Conservation (phyloP, 2,329 filamentous ascomycete species). For the Talaromyces amestolkiae region DNA sequence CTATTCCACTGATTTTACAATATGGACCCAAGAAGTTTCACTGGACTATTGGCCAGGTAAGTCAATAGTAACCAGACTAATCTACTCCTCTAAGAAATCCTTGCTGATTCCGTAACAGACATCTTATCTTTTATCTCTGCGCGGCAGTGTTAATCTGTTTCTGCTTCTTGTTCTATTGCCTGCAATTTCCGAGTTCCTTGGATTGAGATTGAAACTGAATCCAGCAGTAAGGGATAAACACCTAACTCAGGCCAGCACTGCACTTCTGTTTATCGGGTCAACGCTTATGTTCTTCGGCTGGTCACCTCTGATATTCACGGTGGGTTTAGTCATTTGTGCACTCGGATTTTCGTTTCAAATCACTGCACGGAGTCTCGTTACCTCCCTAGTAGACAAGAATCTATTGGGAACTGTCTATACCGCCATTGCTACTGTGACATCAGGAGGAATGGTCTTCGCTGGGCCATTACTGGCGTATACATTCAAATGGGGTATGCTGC, state of each 20-base stretch:
- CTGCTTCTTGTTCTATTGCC: conserved; percentile 7
- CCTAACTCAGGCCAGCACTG: conserved; percentile 3
- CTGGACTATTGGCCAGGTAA: conserved; percentile 5
- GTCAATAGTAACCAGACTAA: conserved; percentile 1
- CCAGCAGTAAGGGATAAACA: conserved; percentile 4
- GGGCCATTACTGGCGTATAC: conserved; percentile 6
- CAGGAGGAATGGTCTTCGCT: conserved; percentile 2
- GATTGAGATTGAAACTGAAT: conserved; percentile 7
- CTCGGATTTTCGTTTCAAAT: conserved; percentile 8
- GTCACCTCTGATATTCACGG: conserved; percentile 7
- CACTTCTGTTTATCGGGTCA: background rate
- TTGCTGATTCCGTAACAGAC: conserved; percentile 1
- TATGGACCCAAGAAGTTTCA: conserved; percentile 9
- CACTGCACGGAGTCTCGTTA: conserved; percentile 6
- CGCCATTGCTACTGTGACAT: conserved; percentile 6
- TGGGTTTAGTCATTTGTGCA: conserved; percentile 6
- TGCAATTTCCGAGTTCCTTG: conserved; percentile 3
- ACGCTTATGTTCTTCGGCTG: conserved; percentile 9
- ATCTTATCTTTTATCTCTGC: conserved; percentile 7
- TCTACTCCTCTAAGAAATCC: background rate
- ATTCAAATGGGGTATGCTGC: conserved; percentile 7
- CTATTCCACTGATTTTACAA: conserved; percentile 7
- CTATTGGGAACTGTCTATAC: conserved; percentile 8
- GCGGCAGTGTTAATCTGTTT: conserved; percentile 7
- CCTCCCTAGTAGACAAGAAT: conserved; percentile 7